Evolutionary conservation across 768 basidiomycete genomes (phyloP), one percentile per base, ranked within the genome.

Genomic region (Calocybe cyanea): DNA sequence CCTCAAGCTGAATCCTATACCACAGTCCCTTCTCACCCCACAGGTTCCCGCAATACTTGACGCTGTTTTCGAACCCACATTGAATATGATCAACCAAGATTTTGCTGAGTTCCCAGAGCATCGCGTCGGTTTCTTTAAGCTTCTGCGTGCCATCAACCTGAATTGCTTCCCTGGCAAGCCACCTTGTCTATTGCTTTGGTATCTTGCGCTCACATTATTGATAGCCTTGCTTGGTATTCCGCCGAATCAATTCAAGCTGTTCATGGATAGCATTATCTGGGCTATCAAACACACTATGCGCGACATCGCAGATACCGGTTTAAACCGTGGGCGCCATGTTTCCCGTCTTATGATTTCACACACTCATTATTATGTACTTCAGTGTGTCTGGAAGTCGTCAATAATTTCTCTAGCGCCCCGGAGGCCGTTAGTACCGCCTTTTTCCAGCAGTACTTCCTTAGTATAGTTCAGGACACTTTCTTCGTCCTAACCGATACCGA

Each of bases 271-370:
- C 49, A 88, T 97, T 53, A 86, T 95, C 41, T 99, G 96, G 95
- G 95, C 93, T n/a, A 95, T 97, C 73, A 99, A 99, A 66, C 96
- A 99, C 70, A 97, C 92, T 13, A 93, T 96, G 92, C 81, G 95
- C 44, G 95, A 98, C 65, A 96, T 99, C 51, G 91, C 92, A 4
- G 95, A 98, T 61, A 89, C 86, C 34, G 88, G 88, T 34, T 65
- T 91, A 48, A 88, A 85, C 58, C 61, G 88, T 91, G 68, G 43
- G 78, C 67, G 52, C 44, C 38, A 18, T 24, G 11, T 36, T 48
- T 18, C 35, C 37, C 6, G 17, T 45, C 37, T 13, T 4, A 43
- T 28, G 32, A 14, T n/a, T n/a, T 31, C 20, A 44, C 41, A 20
- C 51, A 37, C 17, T 28, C 32, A 36, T 19, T 24, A 46, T 52